phyloP scores from a whole-genome alignment of 495 filamentous ascomycete genomes.

The Cercophora newfieldiana region DNA sequence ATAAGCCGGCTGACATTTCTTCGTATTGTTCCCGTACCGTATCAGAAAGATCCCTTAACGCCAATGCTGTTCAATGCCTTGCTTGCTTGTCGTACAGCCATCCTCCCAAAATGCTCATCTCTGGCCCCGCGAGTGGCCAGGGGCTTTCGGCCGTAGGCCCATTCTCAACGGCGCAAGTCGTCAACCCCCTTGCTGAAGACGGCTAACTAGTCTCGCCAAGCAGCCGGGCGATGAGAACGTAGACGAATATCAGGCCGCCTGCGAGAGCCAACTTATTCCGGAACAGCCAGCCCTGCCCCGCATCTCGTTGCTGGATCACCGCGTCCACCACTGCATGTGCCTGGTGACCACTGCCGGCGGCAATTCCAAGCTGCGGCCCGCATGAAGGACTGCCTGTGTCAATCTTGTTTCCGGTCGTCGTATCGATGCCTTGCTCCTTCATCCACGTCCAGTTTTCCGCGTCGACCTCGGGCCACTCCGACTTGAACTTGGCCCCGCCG shows the following conservation, averaged over 20 bases:
- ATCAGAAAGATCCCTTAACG: slow-evolving; percentile 10
- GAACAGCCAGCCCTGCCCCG: slow-evolving; percentile 76
- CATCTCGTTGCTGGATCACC: slow-evolving; percentile 72
- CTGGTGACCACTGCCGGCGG: slow-evolving; percentile 66
- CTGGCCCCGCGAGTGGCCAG: neutral
- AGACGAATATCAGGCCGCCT: slow-evolving; percentile 67
- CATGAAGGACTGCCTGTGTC: slow-evolving; percentile 55
- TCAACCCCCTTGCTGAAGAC: neutral
- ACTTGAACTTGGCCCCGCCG: slow-evolving; percentile 83
- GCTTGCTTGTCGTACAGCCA: neutral
- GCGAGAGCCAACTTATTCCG: slow-evolving; percentile 74
- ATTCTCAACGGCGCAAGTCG: neutral
- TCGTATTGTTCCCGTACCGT: neutral
- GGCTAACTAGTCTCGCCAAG: slow-evolving; percentile 48
- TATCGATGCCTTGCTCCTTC: slow-evolving; percentile 76
- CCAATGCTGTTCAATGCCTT: slow-evolving; percentile 6
- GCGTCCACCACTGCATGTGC: slow-evolving; percentile 77
- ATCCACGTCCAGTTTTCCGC: slow-evolving; percentile 94
- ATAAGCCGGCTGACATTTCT: neutral
- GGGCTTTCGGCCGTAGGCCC: no score
- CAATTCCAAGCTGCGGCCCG: slow-evolving; percentile 64
- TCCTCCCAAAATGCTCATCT: neutral
- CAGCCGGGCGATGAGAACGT: slow-evolving; percentile 75
- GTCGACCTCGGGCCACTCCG: slow-evolving; percentile 89
- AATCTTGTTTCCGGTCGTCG: slow-evolving; percentile 65